Conservation (phyloP, 1,284 basidiomycete genomes). For the Agroathelia rolfsii region DNA sequence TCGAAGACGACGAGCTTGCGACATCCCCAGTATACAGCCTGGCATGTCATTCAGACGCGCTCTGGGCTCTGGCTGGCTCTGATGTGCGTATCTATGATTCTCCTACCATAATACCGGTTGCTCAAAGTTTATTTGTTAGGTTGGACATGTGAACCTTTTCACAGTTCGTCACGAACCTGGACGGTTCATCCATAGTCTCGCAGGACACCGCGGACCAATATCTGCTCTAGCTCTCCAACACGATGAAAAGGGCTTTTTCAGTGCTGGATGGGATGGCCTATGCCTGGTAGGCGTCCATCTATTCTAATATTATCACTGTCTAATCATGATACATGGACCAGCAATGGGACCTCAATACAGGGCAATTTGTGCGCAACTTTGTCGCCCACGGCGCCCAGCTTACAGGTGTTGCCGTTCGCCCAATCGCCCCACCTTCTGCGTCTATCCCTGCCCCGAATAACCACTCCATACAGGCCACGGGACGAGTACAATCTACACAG, state of each 20-base stretch:
- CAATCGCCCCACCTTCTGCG: no score
- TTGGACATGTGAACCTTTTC: conserved; percentile 83
- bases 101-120: no score
- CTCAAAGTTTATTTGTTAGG: conserved; percentile 38
- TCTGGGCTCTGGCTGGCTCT: conserved; percentile 84
- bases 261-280: conserved; percentile 94
- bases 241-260: conserved; percentile 79
- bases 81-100: conserved; percentile 67
- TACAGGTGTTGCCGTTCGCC: conserved; percentile 73
- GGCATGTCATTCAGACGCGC: conserved; percentile 80
- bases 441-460: background rate
- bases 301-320: conserved; percentile 6
- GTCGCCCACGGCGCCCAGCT: conserved; percentile 83
- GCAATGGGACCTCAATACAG: conserved; percentile 98
- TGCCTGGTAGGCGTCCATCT: conserved; percentile 23
- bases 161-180: conserved; percentile 92
- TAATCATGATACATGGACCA: conserved; percentile 25
- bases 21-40: conserved; percentile 79
- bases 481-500: background rate
- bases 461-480: background rate
- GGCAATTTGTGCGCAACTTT: conserved; percentile 71
- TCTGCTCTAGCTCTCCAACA: conserved; percentile 78
- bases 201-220: conserved; percentile 72
- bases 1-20: conserved; percentile 33
- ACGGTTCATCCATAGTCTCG: conserved; percentile 63